Evolutionary conservation across 2,329 filamentous ascomycete genomes (phyloP), one percentile per base, ranked within the genome.

Genomic region (Alternaria sp.): DNA sequence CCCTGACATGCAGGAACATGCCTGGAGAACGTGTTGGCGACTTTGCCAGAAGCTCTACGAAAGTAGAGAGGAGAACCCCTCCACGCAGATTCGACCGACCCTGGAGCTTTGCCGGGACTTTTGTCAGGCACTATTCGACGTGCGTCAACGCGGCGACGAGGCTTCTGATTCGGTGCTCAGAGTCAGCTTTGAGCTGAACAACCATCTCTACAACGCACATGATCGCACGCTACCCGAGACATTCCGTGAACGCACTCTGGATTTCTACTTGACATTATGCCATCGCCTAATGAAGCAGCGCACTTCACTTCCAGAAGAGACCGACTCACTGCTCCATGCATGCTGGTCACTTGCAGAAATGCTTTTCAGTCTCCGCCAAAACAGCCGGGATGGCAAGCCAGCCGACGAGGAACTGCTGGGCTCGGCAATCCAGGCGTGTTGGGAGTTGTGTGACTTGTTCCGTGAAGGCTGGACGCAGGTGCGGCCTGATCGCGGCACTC

Each of bases 261-360:
- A 97, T 74, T 97, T 97, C 73, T 97, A 97, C 75, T 91, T 97
- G 70, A 97, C 95, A 0, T 80, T 98, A 3, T 97, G 95, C 75
- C 95, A 97, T 79, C 89, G 95, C 43, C 82, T 97, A n/a, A 97
- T 97, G 94, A 97, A 97, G 79, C 93, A 97, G 79, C 88, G 92
- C 61, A 91, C 88, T 57, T 90, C 92, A 26, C 80, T 94, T 3
- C 90, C 89, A 0, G 90, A 92, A 66, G 93, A 97, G 73, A 95
- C 93, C 0, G 94, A 97, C 77, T 90, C 92, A 7, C 85, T 97
- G 5, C 85, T 97, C 4, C 87, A 90, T 59, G 92, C 94, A 21
- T 97, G 94, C 76, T 97, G 95, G 95, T 88, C 90, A 4, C 82
- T 98, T 12, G 93, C 94, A 8, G 94, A 97, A 79, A 96, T 96